Conservation (phyloP, 192 early-diverging fungal species). For the Backusella luteola region DNA sequence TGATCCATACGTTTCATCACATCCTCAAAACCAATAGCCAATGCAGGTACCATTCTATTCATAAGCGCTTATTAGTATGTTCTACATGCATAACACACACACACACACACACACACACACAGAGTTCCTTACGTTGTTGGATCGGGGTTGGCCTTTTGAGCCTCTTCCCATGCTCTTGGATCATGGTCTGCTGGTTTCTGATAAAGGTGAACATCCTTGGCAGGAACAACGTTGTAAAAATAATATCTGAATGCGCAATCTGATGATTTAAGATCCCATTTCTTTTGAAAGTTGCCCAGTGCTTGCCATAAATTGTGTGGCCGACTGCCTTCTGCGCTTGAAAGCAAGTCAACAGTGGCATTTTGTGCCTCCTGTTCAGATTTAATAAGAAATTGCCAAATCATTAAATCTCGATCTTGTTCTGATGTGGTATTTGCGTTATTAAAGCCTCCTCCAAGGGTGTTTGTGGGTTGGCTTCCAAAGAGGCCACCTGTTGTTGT, state of each 20-base stretch:
- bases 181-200: conserved; percentile 71
- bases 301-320: conserved; percentile 58
- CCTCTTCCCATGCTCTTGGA: conserved; percentile 72
- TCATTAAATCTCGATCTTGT: conserved; percentile 27
- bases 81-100: not conserved
- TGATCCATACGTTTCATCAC: conserved; percentile 80
- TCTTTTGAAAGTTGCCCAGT: conserved; percentile 64
- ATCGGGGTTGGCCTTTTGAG: conserved; percentile 86
- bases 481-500: not conserved
- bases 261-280: conserved; percentile 78
- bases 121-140: conserved; percentile 58
- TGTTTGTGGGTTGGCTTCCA: not conserved
- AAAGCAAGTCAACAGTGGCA: conserved; percentile 28
- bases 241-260: conserved; percentile 88
- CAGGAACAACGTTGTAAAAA: conserved; percentile 94
- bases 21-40: conserved; percentile 89
- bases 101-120: not conserved
- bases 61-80: too few species aligned
- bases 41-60: conserved; percentile 82
- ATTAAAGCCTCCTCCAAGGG: not conserved
- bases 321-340: conserved; percentile 24
- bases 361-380: conserved; percentile 43
- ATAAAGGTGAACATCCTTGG: conserved; percentile 77
- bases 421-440: conserved; percentile 17
- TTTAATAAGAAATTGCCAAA: conserved; percentile 24